Evolutionary conservation across 306 rosid genomes (phyloP), one percentile per base, ranked within the genome.

Genomic region (Castanea mollissima): DNA sequence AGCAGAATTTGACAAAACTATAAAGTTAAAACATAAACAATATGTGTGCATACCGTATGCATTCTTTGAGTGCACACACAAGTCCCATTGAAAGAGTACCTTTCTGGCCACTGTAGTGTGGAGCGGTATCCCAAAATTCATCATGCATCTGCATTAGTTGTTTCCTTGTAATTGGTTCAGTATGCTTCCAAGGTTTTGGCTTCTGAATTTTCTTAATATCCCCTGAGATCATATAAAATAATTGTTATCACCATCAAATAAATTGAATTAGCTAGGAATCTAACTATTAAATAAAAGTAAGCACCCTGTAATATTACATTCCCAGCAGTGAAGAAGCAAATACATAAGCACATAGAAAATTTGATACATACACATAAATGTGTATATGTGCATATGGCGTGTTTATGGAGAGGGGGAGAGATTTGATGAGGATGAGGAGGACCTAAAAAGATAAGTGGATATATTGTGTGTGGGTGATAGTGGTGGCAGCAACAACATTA

Each of bases 41-140:
- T 63, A 6, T 11, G 6, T 29, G 20, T 29, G 41, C 69, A 14
- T 63, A 5, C 41, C 6, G 41, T 20, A 63, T 14, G 19, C 20
- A 29, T 65, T 65, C 71, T 65, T 10, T 34, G 71, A 75, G 20
- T 38, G 29, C 7, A 14, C 35, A 60, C 2, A 27, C 12, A 23
- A 51, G 8, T 10, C 12, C 5, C 59, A 67, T n/a, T 2, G 34
- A 49, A 73, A 21, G 18, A 34, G 5, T 74, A 81, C 84, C 84
- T 68, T 58, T 56, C 19, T 23, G 69, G 68, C 80, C 84, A 52
- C 84, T 56, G 32, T 81, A 81, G 46, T 81, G 75, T 41, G 80
- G 84, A 44, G 79, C 55, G 9, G 84, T 81, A 74, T 81, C 84
- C 84, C 84, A 81, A 62, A 80, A 81, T 54, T 81, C 84, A 35